A percentile compares a stretch with the other conserved stretches of the same genome.
Conservation (phyloP, 345 rosid species). For the Syzygium grande region DNA sequence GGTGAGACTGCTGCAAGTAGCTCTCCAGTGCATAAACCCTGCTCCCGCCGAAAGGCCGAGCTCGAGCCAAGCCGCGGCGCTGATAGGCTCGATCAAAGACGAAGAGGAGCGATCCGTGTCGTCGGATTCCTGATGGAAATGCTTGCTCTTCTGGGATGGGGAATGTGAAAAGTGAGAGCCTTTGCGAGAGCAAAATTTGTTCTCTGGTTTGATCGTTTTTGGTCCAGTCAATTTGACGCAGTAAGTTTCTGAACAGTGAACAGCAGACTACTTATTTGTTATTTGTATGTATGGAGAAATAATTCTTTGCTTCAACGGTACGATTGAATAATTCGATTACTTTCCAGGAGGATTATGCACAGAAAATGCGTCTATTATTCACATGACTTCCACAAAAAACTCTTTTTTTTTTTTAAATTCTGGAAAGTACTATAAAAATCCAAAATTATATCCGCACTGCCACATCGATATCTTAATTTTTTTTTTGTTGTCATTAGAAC, state of each 20-base stretch:
- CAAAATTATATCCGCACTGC: neutral
- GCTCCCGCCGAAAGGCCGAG: slow-evolving; percentile 34
- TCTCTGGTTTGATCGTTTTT: neutral
- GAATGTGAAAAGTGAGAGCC: neutral
- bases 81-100: slow-evolving; percentile 29
- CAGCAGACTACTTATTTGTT: neutral
- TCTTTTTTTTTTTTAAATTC: no score
- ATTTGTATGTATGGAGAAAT: neutral
- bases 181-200: neutral
- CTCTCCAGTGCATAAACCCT: slow-evolving; percentile 35
- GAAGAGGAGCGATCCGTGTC: slow-evolving; percentile 35
- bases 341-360: neutral
- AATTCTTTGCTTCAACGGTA: neutral
- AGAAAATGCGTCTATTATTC: neutral
- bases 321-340: neutral
- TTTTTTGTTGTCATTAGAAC: neutral
- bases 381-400: neutral
- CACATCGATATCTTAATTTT: neutral
- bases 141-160: neutral
- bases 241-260: neutral
- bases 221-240: neutral
- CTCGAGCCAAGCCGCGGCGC: slow-evolving; percentile 18
- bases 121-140: neutral
- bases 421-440: no score
- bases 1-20: slow-evolving; percentile 42